Base-by-base conservation (phyloP, 208 protist genomes). In the Crithidia expoeki region DNA sequence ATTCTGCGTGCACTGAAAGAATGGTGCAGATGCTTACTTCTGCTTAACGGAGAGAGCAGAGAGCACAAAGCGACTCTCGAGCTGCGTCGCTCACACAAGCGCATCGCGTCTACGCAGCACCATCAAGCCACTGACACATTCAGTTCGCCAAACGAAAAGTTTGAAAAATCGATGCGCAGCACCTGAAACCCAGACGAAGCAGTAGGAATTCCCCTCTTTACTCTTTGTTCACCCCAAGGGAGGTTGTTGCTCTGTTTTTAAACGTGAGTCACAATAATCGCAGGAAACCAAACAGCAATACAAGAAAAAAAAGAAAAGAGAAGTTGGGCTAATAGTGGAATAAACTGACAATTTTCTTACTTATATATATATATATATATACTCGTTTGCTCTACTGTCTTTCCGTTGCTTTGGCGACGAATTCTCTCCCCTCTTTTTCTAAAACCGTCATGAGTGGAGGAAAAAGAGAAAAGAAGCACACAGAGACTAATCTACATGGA, bases 161-260 rank as follows among this genome's bases (percentile, higher is more conserved):
- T n/a, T n/a, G n/a, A n/a, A n/a, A n/a, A n/a, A n/a, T n/a, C n/a
- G n/a, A n/a, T n/a, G n/a, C n/a, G n/a, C n/a, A n/a, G n/a, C n/a
- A n/a, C n/a, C n/a, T n/a, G n/a, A n/a, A n/a, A n/a, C n/a, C n/a
- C n/a, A n/a, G n/a, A n/a, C n/a, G n/a, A n/a, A n/a, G n/a, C n/a
- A n/a, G n/a, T n/a, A n/a, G n/a, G n/a, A n/a, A n/a, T n/a, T n/a
- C n/a, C n/a, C n/a, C n/a, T n/a, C n/a, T n/a, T n/a, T n/a, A n/a
- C n/a, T n/a, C n/a, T 14, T 23, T 55, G 4, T 57, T 23, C 6
- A 28, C 23, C 44, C 34, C 34, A 40, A 44, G 44, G n/a, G 30
- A 55, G 47, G 47, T 30, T 47, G 57, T 51, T 16, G 0, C 38
- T 42, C 30, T 67, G 23, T 73, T 72, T 50, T 80, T 63, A 78